Base-by-base conservation (phyloP, 495 filamentous ascomycete species). In the Penicillium canescens region DNA sequence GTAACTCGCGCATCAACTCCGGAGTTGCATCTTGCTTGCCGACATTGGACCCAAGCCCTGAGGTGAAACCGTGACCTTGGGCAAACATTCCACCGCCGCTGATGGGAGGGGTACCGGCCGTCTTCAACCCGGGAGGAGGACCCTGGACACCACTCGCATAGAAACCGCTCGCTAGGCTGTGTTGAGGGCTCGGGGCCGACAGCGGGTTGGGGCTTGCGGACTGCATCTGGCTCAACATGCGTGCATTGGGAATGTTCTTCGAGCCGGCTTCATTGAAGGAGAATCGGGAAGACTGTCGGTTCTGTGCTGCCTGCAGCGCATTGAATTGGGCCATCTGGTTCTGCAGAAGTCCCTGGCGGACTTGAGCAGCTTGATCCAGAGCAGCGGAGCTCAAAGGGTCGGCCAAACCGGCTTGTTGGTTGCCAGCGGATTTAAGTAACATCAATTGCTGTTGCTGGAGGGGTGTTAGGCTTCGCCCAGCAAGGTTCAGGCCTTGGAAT, bases 41-140 rank as follows among this genome's bases (percentile, higher is more conserved):
- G 47, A 78, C 70, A 39, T 78, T 83, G 50, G 78, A 78, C 48
- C 88, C 83, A 60, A 94, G 86, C 11, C 83, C 82, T 46, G 80
- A 74, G 12, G 80, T 79, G 62, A 96, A 96, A 37, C 89, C 87
- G 61, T 90, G 86, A 31, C 85, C 84, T 65, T 90, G 86, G 16
- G 85, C 84, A 58, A 89, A 91, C 80, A 89, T 89, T 49, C 86
- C 85, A 41, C 85, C 86, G 23, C 86, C 84, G 54, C 79, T 85
- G 53, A 89, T 88, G 5, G 94, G 94, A 43, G 94, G 93, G 10
- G 92, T 96, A 28, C 91, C 91, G 2, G 91, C 89, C 4, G 92
- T 91, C 75, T 99, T 98, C 47, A 99, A 80, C 3, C 95, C 95
- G 2, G 95, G 95, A 43, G 95, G 95, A 13, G 94, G 94, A 4